phyloP scores from a whole-genome alignment of 2,329 filamentous ascomycete genomes.

The Geoglossum cookeanum region DNA sequence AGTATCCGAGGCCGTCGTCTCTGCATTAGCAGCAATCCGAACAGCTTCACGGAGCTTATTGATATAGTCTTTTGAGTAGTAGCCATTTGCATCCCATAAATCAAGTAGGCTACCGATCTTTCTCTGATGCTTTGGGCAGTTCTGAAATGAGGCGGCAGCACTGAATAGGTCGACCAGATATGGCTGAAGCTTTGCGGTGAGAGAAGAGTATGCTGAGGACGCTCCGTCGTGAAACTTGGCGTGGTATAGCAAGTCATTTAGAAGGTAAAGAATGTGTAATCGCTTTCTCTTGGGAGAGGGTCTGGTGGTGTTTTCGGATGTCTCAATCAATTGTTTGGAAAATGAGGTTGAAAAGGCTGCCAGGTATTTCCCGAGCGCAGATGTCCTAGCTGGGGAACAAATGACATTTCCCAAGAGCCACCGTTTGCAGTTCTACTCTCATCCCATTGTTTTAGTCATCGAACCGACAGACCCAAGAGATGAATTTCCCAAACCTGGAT shows the following conservation, averaged over 20 bases:
- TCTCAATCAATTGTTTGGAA: conserved; percentile 14
- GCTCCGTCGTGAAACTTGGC: conserved; percentile 31
- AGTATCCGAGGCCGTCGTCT: conserved; percentile 4
- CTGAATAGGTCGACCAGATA: conserved; percentile 42
- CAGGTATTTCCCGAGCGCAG: conserved; percentile 57
- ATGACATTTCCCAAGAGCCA: conserved; percentile 62
- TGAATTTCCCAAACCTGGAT: conserved; percentile 57
- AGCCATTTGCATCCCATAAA: conserved; percentile 50
- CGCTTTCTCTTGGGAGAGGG: conserved; percentile 47
- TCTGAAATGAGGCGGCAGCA: conserved; percentile 31
- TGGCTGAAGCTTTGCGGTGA: conserved; percentile 38
- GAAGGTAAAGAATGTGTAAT: conserved; percentile 56
- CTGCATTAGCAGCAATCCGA: conserved; percentile 22
- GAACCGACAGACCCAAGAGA: conserved; percentile 10
- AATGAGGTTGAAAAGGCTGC: conserved; percentile 46
- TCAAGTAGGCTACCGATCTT: conserved; percentile 46
- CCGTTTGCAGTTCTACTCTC: conserved; percentile 61
- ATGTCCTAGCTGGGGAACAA: conserved; percentile 44
- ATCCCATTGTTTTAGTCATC: conserved; percentile 18
- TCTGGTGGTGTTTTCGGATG: conserved; percentile 17
- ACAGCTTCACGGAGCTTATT: conserved; percentile 40
- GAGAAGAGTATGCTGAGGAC: conserved; percentile 24
- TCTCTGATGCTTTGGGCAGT: conserved; percentile 43
- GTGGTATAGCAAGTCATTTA: conserved; percentile 64
- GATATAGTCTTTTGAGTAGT: conserved; percentile 37